Conservation (phyloP, 1,139 yeast genomes). For the Diutina rugosa region DNA sequence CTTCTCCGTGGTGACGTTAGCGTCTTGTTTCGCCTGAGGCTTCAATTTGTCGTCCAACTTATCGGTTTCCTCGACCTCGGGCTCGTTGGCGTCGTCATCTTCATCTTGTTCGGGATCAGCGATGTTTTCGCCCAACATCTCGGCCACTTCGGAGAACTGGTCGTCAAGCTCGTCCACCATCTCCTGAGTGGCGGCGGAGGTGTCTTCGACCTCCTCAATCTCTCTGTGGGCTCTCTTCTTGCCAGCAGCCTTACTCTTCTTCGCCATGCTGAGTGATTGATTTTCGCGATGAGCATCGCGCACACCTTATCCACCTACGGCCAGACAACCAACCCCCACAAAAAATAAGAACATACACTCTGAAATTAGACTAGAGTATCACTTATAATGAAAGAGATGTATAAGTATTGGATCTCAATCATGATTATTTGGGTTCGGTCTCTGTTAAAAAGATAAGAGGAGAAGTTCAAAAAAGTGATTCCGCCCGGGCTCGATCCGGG, state of each 20-base stretch:
- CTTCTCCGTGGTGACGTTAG: constrained; percentile 18
- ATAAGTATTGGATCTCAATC: too few species aligned
- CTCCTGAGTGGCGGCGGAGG: constrained; percentile 9
- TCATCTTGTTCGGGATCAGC: constrained; percentile 22
- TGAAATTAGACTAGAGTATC: too few species aligned
- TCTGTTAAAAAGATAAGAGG: too few species aligned
- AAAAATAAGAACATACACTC: too few species aligned
- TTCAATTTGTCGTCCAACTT: neutral
- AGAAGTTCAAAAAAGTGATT: neutral
- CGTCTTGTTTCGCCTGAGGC: constrained; percentile 22
- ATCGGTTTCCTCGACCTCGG: constrained; percentile 14
- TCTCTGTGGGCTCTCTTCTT: constrained; percentile 1
- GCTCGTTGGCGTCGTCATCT: constrained; percentile 11
- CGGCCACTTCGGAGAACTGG: constrained; percentile 45
- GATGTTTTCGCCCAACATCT: constrained; percentile 31
- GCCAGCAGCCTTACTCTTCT: neutral
- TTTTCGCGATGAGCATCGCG: neutral
- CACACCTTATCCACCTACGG: neutral
- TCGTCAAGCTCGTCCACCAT: constrained; percentile 36
- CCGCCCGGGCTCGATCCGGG: neutral
- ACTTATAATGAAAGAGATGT: too few species aligned
- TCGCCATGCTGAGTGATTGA: neutral
- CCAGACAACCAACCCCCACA: neutral
- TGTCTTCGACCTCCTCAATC: neutral
- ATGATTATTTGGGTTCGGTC: too few species aligned